phyloP scores from a whole-genome alignment of 306 rosid species.

The Citrullus amarus region DNA sequence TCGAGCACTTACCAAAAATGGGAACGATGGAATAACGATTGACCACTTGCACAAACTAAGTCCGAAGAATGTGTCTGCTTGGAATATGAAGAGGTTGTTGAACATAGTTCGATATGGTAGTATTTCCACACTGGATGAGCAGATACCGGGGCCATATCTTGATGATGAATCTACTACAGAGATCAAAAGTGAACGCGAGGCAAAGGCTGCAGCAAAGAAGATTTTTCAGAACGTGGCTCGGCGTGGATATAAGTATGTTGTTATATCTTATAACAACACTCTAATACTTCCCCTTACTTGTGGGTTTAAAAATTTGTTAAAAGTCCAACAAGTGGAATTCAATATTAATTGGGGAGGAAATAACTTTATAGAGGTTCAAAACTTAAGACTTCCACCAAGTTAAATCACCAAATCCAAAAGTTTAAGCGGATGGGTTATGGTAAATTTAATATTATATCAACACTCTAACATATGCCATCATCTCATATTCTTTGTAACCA shows the following conservation, averaged over 20 bases:
- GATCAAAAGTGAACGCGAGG: constrained; percentile 65
- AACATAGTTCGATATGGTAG: constrained; percentile 58
- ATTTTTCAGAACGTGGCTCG: constrained; percentile 74
- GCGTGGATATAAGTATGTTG: constrained; percentile 47
- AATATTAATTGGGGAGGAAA: too few relatives aligned
- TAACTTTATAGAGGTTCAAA: too few relatives aligned
- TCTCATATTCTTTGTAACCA: not conserved
- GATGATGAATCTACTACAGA: constrained; percentile 41
- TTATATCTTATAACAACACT: too few relatives aligned
- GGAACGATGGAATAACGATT: constrained; percentile 53
- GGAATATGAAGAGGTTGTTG: constrained; percentile 92
- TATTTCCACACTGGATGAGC: constrained; percentile 62
- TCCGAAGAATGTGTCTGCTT: constrained; percentile 69
- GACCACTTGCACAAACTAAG: constrained; percentile 65
- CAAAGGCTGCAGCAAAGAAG: constrained; percentile 73
- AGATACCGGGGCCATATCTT: constrained; percentile 24
- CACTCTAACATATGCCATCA: not conserved
- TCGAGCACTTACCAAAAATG: constrained; percentile 23
- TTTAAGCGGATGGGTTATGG: too few relatives aligned
- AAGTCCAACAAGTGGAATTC: too few relatives aligned
- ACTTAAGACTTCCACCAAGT: too few relatives aligned
- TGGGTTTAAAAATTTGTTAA: too few relatives aligned
- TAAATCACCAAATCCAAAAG: too few relatives aligned
- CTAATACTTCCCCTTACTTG: too few relatives aligned
- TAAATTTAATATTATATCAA: too few relatives aligned